Conservation (phyloP, 116 monocot species). For the Trichopus zeylanicus region DNA sequence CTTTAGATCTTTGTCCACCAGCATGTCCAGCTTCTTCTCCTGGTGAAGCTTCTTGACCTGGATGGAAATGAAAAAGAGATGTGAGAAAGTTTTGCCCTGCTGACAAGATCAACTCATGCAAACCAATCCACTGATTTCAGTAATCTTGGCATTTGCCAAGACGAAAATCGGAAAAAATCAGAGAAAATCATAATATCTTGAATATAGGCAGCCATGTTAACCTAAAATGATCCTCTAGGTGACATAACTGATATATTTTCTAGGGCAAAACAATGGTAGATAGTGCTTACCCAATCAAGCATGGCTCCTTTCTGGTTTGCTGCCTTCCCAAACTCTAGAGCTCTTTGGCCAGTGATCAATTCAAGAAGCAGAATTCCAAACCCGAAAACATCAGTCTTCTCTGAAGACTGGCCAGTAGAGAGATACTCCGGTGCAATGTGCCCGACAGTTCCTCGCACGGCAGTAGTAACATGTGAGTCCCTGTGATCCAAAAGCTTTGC, state of each 20-base stretch:
- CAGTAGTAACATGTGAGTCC: constrained; percentile 70
- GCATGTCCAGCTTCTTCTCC: constrained; percentile 57
- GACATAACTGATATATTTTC: too few relatives aligned
- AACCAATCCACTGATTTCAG: too few relatives aligned
- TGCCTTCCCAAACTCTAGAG: constrained; percentile 58
- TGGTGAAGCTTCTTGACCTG: constrained; percentile 71
- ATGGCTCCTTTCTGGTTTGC: constrained; percentile 72
- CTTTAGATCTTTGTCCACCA: constrained; percentile 62
- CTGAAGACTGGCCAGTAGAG: constrained; percentile 63
- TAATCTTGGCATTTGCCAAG: too few relatives aligned
- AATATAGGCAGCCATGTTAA: too few relatives aligned
- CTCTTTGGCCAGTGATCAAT: constrained; percentile 46
- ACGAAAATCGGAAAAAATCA: too few relatives aligned
- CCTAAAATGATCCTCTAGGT: too few relatives aligned
- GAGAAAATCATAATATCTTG: too few relatives aligned
- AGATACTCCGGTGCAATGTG: constrained; percentile 74
- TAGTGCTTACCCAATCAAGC: constrained; percentile 57
- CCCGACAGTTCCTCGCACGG: constrained; percentile 66
- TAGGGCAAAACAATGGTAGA: not conserved
- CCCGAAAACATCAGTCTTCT: constrained; percentile 66
- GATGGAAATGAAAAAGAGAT: too few relatives aligned
- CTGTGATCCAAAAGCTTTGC: constrained; percentile 67
- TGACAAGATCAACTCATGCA: too few relatives aligned
- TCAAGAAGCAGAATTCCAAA: constrained; percentile 68
- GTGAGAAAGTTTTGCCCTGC: too few relatives aligned